Evolutionary conservation across 2,329 filamentous ascomycete species (phyloP).

Genomic region (Arachnomyces sp.): DNA sequence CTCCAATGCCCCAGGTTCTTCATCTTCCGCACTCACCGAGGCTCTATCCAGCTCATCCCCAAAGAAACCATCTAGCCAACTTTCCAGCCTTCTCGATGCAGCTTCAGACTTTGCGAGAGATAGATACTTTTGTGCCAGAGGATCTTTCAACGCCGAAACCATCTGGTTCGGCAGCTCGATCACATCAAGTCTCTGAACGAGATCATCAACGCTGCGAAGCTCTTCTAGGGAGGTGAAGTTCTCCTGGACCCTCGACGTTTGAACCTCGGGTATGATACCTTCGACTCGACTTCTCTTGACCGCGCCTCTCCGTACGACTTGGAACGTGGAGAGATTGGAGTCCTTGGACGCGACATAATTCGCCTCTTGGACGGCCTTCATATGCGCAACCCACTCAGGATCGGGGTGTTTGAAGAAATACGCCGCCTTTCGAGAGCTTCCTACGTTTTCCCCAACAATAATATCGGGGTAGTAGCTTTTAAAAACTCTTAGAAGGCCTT

Average conservation of each 20-base stretch:
- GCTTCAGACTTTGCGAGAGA: slow-evolving; percentile 54
- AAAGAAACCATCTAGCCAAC: slow-evolving; percentile 33
- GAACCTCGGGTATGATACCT: slow-evolving; percentile 56
- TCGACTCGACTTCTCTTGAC: slow-evolving; percentile 43
- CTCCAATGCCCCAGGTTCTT: slow-evolving; percentile 27
- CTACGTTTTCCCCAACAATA: slow-evolving; percentile 61
- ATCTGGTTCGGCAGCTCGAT: slow-evolving; percentile 77
- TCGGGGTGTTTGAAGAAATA: slow-evolving; percentile 57
- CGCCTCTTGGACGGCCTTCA: slow-evolving; percentile 59
- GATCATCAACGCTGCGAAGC: slow-evolving; percentile 59
- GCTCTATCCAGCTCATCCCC: slow-evolving; percentile 28
- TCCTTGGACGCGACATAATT: slow-evolving; percentile 26
- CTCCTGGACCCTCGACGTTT: slow-evolving; percentile 65
- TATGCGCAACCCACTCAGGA: slow-evolving; percentile 60
- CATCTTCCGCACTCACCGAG: slow-evolving; percentile 32
- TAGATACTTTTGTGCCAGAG: slow-evolving; percentile 66
- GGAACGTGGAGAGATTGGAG: slow-evolving; percentile 49
- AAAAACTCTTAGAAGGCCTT: slow-evolving; percentile 69
- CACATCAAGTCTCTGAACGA: slow-evolving; percentile 65
- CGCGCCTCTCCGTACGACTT: slow-evolving; percentile 49
- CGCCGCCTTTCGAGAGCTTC: slow-evolving; percentile 23
- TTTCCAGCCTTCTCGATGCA: slow-evolving; percentile 32
- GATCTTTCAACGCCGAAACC: slow-evolving; percentile 66
- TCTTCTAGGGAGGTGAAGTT: slow-evolving; percentile 57
- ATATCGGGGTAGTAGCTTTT: slow-evolving; percentile 90